A percentile compares a stretch with the other conserved stretches of the same genome.
These are phyloP conservation scores for Anisodus acutangulus DNA, from an alignment of 257 asterid species.

Conservation along the genomic window DNA sequence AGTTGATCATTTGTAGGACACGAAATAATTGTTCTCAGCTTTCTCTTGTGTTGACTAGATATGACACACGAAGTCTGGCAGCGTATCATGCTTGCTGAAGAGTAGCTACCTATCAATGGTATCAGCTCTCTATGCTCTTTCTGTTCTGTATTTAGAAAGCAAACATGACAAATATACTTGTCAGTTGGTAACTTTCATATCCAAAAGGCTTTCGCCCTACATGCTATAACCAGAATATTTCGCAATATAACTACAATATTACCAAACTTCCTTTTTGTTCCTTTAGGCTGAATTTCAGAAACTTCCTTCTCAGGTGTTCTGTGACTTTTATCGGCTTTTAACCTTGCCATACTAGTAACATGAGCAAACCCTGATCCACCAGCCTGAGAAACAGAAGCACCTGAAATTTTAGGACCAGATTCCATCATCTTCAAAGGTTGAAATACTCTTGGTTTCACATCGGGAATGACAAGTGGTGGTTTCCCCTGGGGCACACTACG, in stretches of 20 bases:
- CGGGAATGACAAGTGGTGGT: slow-evolving; percentile 43
- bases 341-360: slow-evolving; percentile 30
- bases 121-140: slow-evolving; percentile 52
- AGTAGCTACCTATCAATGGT: slow-evolving; percentile 38
- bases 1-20: slow-evolving; percentile 58
- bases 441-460: slow-evolving; percentile 39
- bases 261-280: slow-evolving; percentile 52
- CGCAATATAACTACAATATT: slow-evolving; percentile 4
- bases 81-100: slow-evolving; percentile 42
- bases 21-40: slow-evolving; percentile 53
- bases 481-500: slow-evolving; percentile 35
- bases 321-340: slow-evolving; percentile 36
- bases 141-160: slow-evolving; percentile 41
- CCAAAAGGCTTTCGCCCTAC: background rate
- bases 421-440: slow-evolving; percentile 41
- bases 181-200: slow-evolving; percentile 1
- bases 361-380: slow-evolving; percentile 35
- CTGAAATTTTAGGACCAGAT: slow-evolving; percentile 36
- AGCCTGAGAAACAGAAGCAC: slow-evolving; percentile 39
- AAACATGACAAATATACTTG: background rate
- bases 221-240: background rate
- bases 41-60: slow-evolving; percentile 61
- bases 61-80: slow-evolving; percentile 44
- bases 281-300: slow-evolving; percentile 41
- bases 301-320: slow-evolving; percentile 37